Conservation (phyloP, 768 basidiomycete genomes). For the Tulasnella sp. region DNA sequence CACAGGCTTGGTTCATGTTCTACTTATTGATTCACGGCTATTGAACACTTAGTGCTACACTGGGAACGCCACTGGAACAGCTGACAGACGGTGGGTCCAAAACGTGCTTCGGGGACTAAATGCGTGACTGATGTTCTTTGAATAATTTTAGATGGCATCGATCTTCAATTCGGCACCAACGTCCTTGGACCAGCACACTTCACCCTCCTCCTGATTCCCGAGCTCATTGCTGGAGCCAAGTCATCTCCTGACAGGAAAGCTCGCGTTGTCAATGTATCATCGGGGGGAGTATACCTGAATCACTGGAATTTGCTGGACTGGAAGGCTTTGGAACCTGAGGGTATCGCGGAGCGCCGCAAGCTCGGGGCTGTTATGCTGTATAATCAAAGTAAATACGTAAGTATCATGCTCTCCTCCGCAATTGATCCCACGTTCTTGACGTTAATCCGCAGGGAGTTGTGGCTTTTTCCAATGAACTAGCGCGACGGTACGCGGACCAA, state of each 20-base stretch:
- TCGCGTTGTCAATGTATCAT: constrained; percentile 24
- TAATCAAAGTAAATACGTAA: constrained; percentile 22
- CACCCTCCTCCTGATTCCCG: constrained; percentile 9
- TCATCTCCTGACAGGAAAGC: constrained; percentile 18
- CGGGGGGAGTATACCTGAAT: constrained; percentile 7
- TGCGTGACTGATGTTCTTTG: background rate
- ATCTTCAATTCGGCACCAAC: constrained; percentile 21
- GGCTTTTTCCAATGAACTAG: constrained; percentile 26
- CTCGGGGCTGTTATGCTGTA: background rate
- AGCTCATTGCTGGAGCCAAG: background rate
- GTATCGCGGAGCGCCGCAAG: constrained; percentile 1
- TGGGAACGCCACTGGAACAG: constrained; percentile 27
- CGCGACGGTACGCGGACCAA: constrained; percentile 27
- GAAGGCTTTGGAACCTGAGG: background rate
- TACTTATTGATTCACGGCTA: background rate
- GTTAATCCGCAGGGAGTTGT: constrained; percentile 23
- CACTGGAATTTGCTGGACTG: background rate
- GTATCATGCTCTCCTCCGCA: background rate
- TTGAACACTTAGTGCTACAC: constrained; percentile 27
- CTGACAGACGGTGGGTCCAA: constrained; percentile 25
- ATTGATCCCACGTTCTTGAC: background rate
- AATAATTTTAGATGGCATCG: constrained; percentile 6
- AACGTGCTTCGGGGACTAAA: no score
- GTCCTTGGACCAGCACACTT: constrained; percentile 20
- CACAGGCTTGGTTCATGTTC: background rate